Base-by-base conservation (phyloP, 2,329 filamentous ascomycete genomes). In the Neopestalotiopsis sp. region DNA sequence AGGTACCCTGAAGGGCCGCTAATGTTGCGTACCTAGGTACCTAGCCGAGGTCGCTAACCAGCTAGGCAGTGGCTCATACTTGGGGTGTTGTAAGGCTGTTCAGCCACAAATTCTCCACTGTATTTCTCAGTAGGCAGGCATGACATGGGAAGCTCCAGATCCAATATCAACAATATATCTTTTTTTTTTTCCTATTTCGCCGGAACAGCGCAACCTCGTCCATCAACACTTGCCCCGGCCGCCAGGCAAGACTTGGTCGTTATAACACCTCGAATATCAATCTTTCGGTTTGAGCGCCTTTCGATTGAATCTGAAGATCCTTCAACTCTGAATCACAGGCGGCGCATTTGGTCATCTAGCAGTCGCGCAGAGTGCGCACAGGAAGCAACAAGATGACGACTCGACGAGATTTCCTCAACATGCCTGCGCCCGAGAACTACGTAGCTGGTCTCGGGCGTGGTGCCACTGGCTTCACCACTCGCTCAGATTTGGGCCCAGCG, bases 401-500 rank as follows among this genome's bases (percentile, higher is more conserved):
- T 75, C 92, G 94, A 84, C 88, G 89, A 77, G 94, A 98, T 82
- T 98, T 98, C 77, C 83, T 98, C 70, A 95, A 88, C 82, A 94
- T 97, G 81, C 91, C 92, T 71, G 92, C 92, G 67, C 92, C 92
- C 13, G 92, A 94, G 76, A 95, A 95, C 81, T 95, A 95, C 78
- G 95, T 99, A 72, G 96, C 96, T 72, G 96, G 96, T 88, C 91
- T 99, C 72, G 96, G 96, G 82, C 93, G 97, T 87, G 96, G 96
- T 83, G 97, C 97, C 28, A 99, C 96, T 7, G 96, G 97, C 70
- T 99, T 99, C 84, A 98, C 96, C 17, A 99, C 96, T 56, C 91
- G 97, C 76, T 98, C 95, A 68, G 96, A 99, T 87, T 86, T 99
- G 69, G 96, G 97, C 69, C 96, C 97, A 65, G 95, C 95, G 69